phyloP scores from a whole-genome alignment of 495 filamentous ascomycete genomes.

The Penicillium diatomitis region DNA sequence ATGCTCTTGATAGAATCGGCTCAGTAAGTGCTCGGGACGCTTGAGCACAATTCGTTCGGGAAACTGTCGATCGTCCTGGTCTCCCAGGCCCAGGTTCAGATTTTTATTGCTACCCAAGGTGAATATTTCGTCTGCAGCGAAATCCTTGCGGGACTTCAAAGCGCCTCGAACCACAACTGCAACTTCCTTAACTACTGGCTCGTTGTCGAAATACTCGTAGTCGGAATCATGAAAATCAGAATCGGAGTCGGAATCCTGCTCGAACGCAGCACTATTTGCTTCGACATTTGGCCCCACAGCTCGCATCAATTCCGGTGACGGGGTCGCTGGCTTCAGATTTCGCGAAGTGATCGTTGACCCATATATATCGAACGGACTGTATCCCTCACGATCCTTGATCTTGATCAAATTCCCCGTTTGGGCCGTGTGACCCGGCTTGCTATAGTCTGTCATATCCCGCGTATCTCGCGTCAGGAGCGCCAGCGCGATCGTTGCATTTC shows the following conservation, averaged over 20 bases:
- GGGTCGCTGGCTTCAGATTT: slow-evolving; percentile 28
- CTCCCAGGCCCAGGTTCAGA: slow-evolving; percentile 79
- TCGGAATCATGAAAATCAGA: slow-evolving; percentile 22
- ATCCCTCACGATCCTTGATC: slow-evolving; percentile 89
- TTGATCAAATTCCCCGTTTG: slow-evolving; percentile 66
- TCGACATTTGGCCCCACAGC: slow-evolving; percentile 9
- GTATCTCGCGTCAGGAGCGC: slow-evolving; percentile 68
- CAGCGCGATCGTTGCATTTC: slow-evolving; percentile 79
- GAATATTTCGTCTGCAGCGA: slow-evolving; percentile 77
- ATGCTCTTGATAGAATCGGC: slow-evolving; percentile 56
- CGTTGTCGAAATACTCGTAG: slow-evolving; percentile 23
- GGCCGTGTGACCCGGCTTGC: slow-evolving; percentile 34
- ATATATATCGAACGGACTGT: slow-evolving; percentile 89
- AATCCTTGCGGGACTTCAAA: slow-evolving; percentile 25
- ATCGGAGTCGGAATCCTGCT: slow-evolving; percentile 18
- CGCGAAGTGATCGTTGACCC: slow-evolving; percentile 66
- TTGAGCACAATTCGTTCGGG: slow-evolving; percentile 73
- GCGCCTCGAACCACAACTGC: slow-evolving; percentile 10
- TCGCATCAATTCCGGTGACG: slow-evolving; percentile 14
- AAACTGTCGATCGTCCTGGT: slow-evolving; percentile 87
- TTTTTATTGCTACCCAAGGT: slow-evolving; percentile 96
- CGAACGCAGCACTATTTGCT: slow-evolving; percentile 21
- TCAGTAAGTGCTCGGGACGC: slow-evolving; percentile 71
- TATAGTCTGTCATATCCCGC: slow-evolving; percentile 49
- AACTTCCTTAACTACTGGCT: slow-evolving; percentile 28